phyloP scores from a whole-genome alignment of 768 basidiomycete genomes.

The Kwoniella bestiolae region DNA sequence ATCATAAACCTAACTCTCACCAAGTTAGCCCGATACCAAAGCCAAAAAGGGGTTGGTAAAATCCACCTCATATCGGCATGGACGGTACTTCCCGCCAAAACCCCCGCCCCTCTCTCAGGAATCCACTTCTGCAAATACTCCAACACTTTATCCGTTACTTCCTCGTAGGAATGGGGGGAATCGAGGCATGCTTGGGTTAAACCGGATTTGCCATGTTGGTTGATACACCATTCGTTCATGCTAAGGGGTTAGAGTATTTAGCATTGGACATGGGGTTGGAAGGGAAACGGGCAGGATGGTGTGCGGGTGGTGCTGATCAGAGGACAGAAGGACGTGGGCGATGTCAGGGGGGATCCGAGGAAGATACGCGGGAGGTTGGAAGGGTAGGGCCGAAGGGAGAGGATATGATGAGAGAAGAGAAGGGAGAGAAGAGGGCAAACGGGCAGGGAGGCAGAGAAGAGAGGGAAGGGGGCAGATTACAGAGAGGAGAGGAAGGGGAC shows the following conservation, averaged over 20 bases:
- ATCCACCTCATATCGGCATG: constrained; percentile 68
- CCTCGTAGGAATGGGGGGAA: constrained; percentile 68
- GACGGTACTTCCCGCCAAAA: constrained; percentile 77
- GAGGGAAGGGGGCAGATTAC: too few relatives aligned
- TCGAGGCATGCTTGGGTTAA: constrained; percentile 76
- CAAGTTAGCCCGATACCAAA: constrained; percentile 30
- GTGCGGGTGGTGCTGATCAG: too few relatives aligned
- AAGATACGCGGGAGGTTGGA: too few relatives aligned
- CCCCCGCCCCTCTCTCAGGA: constrained; percentile 60
- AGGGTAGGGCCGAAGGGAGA: too few relatives aligned
- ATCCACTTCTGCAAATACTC: constrained; percentile 85
- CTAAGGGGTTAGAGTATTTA: constrained; percentile 57
- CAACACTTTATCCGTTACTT: constrained; percentile 68
- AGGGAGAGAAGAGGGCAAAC: too few relatives aligned
- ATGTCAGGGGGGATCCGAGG: too few relatives aligned
- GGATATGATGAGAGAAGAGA: neutral
- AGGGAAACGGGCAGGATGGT: too few relatives aligned
- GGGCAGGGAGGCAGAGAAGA: too few relatives aligned
- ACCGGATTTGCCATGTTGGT: constrained; percentile 82
- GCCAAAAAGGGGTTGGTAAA: too few relatives aligned
- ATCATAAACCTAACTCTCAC: constrained; percentile 51
- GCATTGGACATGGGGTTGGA: neutral
- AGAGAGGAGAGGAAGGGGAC: too few relatives aligned
- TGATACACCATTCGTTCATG: constrained; percentile 86
- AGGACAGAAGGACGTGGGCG: too few relatives aligned